Evolutionary conservation across 345 rosid species (phyloP), one percentile per base, ranked within the genome.

Genomic region (Angophora floribunda): DNA sequence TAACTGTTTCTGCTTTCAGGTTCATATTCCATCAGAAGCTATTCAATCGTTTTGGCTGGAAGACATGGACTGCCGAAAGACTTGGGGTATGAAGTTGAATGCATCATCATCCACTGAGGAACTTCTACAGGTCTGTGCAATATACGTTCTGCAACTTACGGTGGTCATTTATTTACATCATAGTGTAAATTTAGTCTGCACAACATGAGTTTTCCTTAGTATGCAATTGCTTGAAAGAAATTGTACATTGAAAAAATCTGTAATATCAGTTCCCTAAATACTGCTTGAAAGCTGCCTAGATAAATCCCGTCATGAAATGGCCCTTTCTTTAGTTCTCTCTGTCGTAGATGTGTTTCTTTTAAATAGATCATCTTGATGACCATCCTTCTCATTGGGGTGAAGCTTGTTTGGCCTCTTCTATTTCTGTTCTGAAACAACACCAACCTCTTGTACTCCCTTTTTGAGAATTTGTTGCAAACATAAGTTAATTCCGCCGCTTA

Each of bases 1-100:
- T 75, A 75, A 75, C 26, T 14, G 6, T 41, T 75, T 75, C 84
- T 75, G 26, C 84, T 75, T 75, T 41, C 93, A 98, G 99, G 97
- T 89, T 41, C 92, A 92, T 91, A 89, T 96, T 91, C 98, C 97
- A 41, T 92, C 93, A 50, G 99, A 97, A 93, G 99, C 98, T 87
- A 90, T 93, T 63, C 96, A 96, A 88, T 90, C 95, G 85, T 93
- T 90, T 89, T 98, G 99, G 99, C 93, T 90, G 26, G 98, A 93
- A 79, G 84, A 75, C 49, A 19, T 75, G 84, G 93, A 90, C 82
- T 79, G 36, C 85, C 91, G 97, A 88, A 94, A 92, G 91, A 86
- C 41, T 49, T 95, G 96, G 98, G 96, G 93, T 55, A 89, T 88
- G 89, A 96, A 92, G 89, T 89, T 98, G 94, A 91, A 92, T 67